Percentiles rank a stretch among this genome's conserved stretches.
Conservation (phyloP, 2,329 filamentous ascomycete species). For the Huntiella decipiens region DNA sequence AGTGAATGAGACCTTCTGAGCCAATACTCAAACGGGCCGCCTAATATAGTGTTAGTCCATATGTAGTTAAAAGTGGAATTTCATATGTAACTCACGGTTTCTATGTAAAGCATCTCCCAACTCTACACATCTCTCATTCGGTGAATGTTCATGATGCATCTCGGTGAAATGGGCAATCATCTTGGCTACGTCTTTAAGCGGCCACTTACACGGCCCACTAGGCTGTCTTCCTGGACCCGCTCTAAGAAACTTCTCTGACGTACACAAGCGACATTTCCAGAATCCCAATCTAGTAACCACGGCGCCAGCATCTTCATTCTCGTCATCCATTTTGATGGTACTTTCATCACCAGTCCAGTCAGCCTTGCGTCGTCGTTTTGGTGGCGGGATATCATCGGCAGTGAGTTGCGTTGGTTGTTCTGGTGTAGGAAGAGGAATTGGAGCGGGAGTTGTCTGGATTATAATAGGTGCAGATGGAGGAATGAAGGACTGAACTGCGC, state of each 20-base stretch:
- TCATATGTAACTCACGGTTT: slow-evolving; percentile 20
- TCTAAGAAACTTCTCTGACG: slow-evolving; percentile 23
- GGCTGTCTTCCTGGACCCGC: slow-evolving; percentile 23
- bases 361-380: slow-evolving; percentile 9
- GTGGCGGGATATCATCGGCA: background rate
- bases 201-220: slow-evolving; percentile 27
- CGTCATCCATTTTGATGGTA: slow-evolving; percentile 10
- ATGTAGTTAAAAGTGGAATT: background rate
- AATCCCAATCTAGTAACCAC: slow-evolving; percentile 24
- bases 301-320: slow-evolving; percentile 10
- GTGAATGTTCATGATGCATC: slow-evolving; percentile 26
- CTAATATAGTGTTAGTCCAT: slow-evolving; percentile 13
- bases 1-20: slow-evolving; percentile 23
- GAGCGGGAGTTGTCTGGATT: slow-evolving; percentile 5
- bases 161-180: slow-evolving; percentile 28
- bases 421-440: slow-evolving; percentile 8
- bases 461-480: slow-evolving; percentile 4
- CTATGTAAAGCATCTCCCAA: slow-evolving; percentile 23
- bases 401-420: slow-evolving; percentile 3
- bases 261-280: slow-evolving; percentile 28
- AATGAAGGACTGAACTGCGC: slow-evolving; percentile 11
- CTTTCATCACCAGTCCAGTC: slow-evolving; percentile 6
- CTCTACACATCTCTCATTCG: slow-evolving; percentile 24
- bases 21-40: slow-evolving; percentile 29
- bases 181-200: slow-evolving; percentile 27